Percentiles rank a stretch among this genome's conserved stretches.
These are phyloP conservation scores for Agarophyton chilense DNA, from an alignment of 23 red algal genomes.

Conservation along the genomic window DNA sequence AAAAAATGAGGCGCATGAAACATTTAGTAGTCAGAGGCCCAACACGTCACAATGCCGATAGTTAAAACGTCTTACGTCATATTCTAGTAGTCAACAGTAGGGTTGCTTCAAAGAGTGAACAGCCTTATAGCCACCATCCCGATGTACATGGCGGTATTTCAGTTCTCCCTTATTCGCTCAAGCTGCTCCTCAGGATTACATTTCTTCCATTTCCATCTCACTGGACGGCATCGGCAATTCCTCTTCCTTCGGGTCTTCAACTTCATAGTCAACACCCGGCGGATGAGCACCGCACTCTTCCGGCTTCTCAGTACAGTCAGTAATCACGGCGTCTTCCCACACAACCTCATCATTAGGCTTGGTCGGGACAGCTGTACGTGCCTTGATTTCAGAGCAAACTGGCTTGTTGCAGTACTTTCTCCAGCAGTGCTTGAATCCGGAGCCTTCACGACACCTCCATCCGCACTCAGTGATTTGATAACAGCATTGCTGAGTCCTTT, in stretches of 20 bases:
- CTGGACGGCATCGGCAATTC: slow-evolving; percentile 5
- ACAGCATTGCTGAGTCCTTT: slow-evolving; percentile 27
- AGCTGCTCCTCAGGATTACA: background rate
- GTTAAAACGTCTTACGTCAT: too few relatives aligned
- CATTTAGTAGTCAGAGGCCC: too few relatives aligned
- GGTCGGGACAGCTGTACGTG: background rate
- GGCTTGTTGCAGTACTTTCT: slow-evolving; percentile 14
- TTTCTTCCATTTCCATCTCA: background rate
- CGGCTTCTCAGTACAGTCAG: slow-evolving; percentile 24
- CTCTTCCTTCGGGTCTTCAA: background rate
- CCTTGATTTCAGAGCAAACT: slow-evolving; percentile 30
- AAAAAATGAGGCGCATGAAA: too few relatives aligned
- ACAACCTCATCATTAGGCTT: background rate
- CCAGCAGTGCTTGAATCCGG: slow-evolving; percentile 37
- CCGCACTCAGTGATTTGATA: slow-evolving; percentile 6
- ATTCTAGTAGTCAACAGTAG: too few relatives aligned
- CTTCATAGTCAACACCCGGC: slow-evolving; percentile 2
- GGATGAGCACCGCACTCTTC: slow-evolving; percentile 11
- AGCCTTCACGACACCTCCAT: slow-evolving; percentile 25
- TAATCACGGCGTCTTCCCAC: background rate
- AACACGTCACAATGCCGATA: too few relatives aligned
- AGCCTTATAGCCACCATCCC: too few relatives aligned
- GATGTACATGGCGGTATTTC: background rate
- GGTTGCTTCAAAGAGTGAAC: too few relatives aligned
- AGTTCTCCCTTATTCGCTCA: background rate